Percentiles rank a stretch among this genome's conserved stretches.
Conservation (phyloP, 2,329 filamentous ascomycete species). For the Leptoxyphium fumago region DNA sequence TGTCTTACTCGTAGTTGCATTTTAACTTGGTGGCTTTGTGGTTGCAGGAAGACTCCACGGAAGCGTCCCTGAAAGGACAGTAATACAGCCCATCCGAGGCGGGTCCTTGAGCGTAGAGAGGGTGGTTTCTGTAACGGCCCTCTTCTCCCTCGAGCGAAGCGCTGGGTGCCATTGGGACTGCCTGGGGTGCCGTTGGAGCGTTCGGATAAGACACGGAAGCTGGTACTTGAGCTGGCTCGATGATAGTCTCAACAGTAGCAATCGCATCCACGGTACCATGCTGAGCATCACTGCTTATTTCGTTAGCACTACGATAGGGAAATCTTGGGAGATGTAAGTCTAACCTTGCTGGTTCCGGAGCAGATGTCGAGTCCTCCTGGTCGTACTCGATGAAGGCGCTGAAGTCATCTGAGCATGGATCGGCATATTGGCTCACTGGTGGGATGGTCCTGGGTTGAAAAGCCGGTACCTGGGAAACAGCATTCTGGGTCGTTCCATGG, state of each 20-base stretch:
- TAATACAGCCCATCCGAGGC: constrained; percentile 72
- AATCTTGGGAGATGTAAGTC: constrained; percentile 1
- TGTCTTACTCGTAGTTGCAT: constrained; percentile 92
- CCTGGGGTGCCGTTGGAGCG: constrained; percentile 1
- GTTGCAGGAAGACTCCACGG: constrained; percentile 52
- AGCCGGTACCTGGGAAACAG: background rate
- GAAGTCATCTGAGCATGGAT: constrained; percentile 11
- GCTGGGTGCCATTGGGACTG: constrained; percentile 5
- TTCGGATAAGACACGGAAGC: background rate
- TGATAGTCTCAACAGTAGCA: background rate
- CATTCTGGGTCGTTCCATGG: background rate
- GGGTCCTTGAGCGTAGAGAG: constrained; percentile 53
- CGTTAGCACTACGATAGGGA: background rate
- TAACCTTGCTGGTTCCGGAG: constrained; percentile 11
- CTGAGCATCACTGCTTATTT: background rate
- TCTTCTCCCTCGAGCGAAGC: constrained; percentile 15
- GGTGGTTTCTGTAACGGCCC: constrained; percentile 36
- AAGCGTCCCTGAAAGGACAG: constrained; percentile 60
- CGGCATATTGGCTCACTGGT: constrained; percentile 2
- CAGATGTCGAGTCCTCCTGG: constrained; percentile 9
- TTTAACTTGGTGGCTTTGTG: constrained; percentile 93
- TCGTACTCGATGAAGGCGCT: constrained; percentile 16
- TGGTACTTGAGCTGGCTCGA: background rate
- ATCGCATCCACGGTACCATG: background rate
- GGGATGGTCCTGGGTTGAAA: background rate